phyloP scores from a whole-genome alignment of 2,329 filamentous ascomycete species.

The Neurospora sp. region DNA sequence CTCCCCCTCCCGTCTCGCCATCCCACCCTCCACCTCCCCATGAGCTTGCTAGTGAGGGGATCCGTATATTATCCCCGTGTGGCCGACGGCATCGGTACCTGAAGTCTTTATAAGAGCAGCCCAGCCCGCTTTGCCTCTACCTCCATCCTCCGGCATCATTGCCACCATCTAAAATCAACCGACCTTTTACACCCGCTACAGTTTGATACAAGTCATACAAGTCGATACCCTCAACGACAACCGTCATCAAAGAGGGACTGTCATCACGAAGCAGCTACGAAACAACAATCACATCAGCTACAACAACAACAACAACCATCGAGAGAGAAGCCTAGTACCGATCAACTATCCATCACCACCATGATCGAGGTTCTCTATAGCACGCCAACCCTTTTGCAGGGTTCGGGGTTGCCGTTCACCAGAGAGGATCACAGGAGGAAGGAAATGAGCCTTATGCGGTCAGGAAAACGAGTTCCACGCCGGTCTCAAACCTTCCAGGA shows the following conservation, averaged over 20 bases:
- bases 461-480: conserved; percentile 29
- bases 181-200: conserved; percentile 1
- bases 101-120: conserved; percentile 9
- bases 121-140: not conserved
- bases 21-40: conserved; percentile 20
- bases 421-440: conserved; percentile 32
- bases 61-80: conserved; percentile 11
- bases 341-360: conserved; percentile 2
- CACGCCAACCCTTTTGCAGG: conserved; percentile 11
- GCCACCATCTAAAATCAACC: not conserved
- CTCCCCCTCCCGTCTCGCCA: conserved; percentile 1
- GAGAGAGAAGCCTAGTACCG: not conserved
- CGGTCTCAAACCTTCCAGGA: conserved; percentile 39
- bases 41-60: conserved; percentile 33
- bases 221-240: not conserved
- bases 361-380: conserved; percentile 26
- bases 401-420: conserved; percentile 20
- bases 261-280: not conserved
- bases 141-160: not conserved
- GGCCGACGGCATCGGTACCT: conserved; percentile 19
- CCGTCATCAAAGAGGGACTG: not conserved
- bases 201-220: conserved; percentile 1
- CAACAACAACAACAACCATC: not conserved
- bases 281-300: not conserved
- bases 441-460: conserved; percentile 28